phyloP scores from a whole-genome alignment of 1,139 yeast genomes.

The Citeromyces siamensis region DNA sequence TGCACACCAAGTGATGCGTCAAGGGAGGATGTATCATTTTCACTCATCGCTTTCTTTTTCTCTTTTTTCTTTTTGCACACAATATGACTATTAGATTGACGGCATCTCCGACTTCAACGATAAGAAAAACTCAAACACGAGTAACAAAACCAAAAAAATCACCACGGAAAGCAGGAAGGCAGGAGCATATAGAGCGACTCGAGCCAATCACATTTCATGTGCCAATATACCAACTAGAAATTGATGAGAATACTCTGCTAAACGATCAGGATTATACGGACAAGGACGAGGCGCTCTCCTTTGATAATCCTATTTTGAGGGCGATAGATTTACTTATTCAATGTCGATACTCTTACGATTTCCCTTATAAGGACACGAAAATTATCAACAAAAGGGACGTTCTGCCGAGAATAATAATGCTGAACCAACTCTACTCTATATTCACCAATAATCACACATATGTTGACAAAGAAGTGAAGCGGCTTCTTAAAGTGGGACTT shows the following conservation, averaged over 20 bases:
- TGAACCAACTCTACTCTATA: conserved; percentile 28
- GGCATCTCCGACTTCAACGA: conserved; percentile 1
- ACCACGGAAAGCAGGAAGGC: not conserved
- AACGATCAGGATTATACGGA: conserved; percentile 2
- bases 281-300: not conserved
- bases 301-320: conserved; percentile 7
- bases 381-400: conserved; percentile 11
- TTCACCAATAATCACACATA: conserved; percentile 25
- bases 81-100: not conserved
- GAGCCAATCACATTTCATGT: not conserved
- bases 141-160: not conserved
- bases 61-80: too few species aligned
- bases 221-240: not conserved
- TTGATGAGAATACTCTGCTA: conserved; percentile 1
- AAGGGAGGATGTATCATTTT: too few species aligned
- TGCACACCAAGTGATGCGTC: too few species aligned
- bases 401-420: conserved; percentile 24
- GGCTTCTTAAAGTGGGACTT: conserved; percentile 17
- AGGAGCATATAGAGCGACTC: not conserved
- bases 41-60: too few species aligned
- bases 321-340: conserved; percentile 7
- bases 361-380: conserved; percentile 9
- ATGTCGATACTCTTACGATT: conserved; percentile 9
- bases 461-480: conserved; percentile 25
- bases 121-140: not conserved